Conservation (phyloP, 306 rosid genomes). For the Malus asiatica region DNA sequence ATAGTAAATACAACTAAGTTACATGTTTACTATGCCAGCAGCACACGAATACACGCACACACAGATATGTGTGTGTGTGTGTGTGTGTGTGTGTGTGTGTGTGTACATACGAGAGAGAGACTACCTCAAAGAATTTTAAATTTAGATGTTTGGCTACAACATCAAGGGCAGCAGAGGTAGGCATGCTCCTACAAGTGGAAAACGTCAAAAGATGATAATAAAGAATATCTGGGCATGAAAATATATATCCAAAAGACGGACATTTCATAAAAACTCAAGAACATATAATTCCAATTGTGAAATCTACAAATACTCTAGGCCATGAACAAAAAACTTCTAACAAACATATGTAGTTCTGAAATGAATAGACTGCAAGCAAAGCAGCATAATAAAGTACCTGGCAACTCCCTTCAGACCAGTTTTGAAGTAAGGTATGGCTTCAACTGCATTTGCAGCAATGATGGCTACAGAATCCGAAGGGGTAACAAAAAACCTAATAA, state of each 20-base stretch:
- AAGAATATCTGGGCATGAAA: neutral
- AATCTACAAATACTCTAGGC: neutral
- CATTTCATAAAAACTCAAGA: neutral
- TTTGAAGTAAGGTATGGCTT: constrained; percentile 89
- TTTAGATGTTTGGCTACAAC: constrained; percentile 90
- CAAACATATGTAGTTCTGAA: neutral
- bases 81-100: no score
- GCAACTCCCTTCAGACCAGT: constrained; percentile 97
- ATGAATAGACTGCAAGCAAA: neutral
- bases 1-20: neutral
- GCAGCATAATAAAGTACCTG: constrained; percentile 44
- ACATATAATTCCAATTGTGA: neutral
- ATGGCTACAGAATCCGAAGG: constrained; percentile 99
- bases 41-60: neutral
- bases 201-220: constrained; percentile 3
- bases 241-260: neutral
- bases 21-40: neutral
- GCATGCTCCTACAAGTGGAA: constrained; percentile 83
- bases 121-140: constrained; percentile 92
- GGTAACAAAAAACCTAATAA: constrained; percentile 84
- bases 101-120: neutral
- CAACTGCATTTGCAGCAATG: constrained; percentile 98
- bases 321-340: neutral
- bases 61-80: no score
- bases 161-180: constrained; percentile 99